These are phyloP conservation scores for Carex pumila DNA, from an alignment of 176 grass and related monocot genomes.

Conservation along the genomic window DNA sequence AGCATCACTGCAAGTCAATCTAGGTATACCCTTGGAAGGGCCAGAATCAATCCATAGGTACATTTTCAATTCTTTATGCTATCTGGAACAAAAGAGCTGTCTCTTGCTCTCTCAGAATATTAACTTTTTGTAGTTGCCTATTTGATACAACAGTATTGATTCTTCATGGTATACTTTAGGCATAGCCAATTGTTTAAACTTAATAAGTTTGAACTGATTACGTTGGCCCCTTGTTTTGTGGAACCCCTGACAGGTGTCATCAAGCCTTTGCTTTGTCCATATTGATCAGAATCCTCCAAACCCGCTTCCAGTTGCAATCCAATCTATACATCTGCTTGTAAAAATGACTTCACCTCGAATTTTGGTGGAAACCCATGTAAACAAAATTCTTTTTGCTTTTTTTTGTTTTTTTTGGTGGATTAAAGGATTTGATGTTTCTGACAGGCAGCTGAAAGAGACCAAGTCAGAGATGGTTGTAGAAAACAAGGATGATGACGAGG, in stretches of 20 bases:
- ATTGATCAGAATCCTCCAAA: background rate
- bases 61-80: background rate
- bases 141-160: background rate
- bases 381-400: background rate
- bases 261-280: background rate
- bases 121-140: background rate
- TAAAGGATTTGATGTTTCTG: conserved; percentile 13
- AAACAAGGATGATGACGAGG: conserved; percentile 66
- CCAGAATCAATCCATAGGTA: conserved; percentile 17
- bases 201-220: background rate
- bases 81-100: background rate
- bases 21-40: background rate
- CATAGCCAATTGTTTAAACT: background rate
- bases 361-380: background rate
- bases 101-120: background rate
- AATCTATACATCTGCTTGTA: background rate
- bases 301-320: background rate
- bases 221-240: background rate
- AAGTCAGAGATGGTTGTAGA: conserved; percentile 39
- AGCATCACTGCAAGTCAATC: conserved; percentile 1
- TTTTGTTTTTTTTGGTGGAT: background rate
- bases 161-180: background rate
- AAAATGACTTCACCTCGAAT: background rate
- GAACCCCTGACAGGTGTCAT: background rate
- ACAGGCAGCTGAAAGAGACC: conserved; percentile 43